These are phyloP conservation scores for Boeremia lycopersici DNA, from an alignment of 2,329 filamentous ascomycete species.

Conservation along the genomic window DNA sequence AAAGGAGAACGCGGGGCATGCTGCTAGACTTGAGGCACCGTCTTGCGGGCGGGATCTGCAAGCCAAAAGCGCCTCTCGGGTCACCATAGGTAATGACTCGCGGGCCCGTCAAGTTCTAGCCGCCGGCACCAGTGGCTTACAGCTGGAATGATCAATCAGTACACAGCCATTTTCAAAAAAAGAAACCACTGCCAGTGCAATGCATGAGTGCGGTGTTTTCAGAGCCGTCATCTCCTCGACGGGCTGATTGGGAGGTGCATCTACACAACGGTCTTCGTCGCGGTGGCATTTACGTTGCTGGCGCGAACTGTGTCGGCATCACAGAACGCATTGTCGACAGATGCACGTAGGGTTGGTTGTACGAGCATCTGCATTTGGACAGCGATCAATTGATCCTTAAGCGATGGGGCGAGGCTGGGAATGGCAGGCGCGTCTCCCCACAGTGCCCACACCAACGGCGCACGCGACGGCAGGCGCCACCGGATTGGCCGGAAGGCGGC, in stretches of 20 bases:
- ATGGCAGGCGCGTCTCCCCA: constrained; percentile 4
- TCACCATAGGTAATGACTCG: too few relatives aligned
- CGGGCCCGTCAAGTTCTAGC: background rate
- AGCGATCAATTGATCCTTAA: background rate
- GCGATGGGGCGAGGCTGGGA: background rate
- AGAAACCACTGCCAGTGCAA: background rate
- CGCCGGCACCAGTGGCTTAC: background rate
- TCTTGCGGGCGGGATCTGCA: background rate
- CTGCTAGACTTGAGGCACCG: background rate
- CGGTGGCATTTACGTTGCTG: too few relatives aligned
- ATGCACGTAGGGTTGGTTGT: too few relatives aligned
- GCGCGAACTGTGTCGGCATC: too few relatives aligned
- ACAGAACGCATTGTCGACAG: too few relatives aligned
- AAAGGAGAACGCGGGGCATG: background rate
- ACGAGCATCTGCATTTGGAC: background rate
- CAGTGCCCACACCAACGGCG: background rate
- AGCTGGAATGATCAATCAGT: background rate
- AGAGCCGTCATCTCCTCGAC: background rate
- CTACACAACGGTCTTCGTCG: too few relatives aligned
- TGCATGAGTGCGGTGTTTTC: background rate
- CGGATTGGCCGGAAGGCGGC: constrained; percentile 28
- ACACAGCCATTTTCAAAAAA: background rate
- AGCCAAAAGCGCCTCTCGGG: background rate
- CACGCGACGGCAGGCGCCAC: constrained; percentile 7
- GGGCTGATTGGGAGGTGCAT: too few relatives aligned